Evolutionary conservation across 1,139 yeast genomes (phyloP), one percentile per base, ranked within the genome.

Genomic region (Geotrichum candidum): DNA sequence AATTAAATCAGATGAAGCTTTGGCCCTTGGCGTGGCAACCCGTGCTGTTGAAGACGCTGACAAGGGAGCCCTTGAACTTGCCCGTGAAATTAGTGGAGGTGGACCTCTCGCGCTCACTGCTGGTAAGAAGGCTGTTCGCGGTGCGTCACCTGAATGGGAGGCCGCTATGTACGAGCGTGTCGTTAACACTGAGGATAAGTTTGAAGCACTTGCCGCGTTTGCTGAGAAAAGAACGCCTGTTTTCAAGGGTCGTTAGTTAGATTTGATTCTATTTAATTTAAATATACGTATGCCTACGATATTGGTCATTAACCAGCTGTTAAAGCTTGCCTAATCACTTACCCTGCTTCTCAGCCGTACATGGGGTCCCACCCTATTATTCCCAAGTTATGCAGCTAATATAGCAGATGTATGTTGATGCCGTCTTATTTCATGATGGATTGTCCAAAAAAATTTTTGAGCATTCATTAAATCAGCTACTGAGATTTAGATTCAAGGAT

Each of bases 151-250:
- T 2, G 68, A 65, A 53, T 68, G 73, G 70, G 73, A 71, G 57
- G 58, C 64, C 46, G 66, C 65, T 2, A 71, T 68, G 48, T 72
- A 72, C 60, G 65, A 63, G 23, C 60, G 65, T 25, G 74, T 72
- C 27, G 72, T 72, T 52, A 67, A 72, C 58, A 64, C 73, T 41
- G 69, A 68, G 53, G 75, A 72, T 63, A 72, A 72, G 64, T 70
- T 68, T 53, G 75, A 72, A 60, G 75, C 75, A 0, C 65, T 72
- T 35, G 68, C 68, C 13, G 75, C 75, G 0, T 72, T 72, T 65
- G 70, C 72, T 3, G 68, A 68, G 31, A 63, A 63, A 48, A 53
- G 75, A 25, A 65, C 68, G 62, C 74, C 76, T 1, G 66, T 63
- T 11, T 73, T 71, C 60, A 68, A 60, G 54, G 74, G 74, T n/a